These are phyloP conservation scores for Bipolaris cookei DNA, from an alignment of 2,329 filamentous ascomycete species.

Conservation along the genomic window DNA sequence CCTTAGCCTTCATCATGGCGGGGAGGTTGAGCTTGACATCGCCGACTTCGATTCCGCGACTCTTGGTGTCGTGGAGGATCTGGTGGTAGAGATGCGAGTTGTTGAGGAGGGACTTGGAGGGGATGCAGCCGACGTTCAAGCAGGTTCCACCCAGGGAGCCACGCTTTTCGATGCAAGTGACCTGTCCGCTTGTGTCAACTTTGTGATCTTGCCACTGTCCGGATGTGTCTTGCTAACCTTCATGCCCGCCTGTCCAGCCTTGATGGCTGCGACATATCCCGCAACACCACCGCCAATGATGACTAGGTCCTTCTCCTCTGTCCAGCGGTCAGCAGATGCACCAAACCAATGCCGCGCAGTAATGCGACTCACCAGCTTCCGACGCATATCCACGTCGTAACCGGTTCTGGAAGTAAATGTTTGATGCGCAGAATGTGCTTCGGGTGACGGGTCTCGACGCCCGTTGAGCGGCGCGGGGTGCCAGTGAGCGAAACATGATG, in stretches of 20 bases:
- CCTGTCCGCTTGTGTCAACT: conserved; percentile 60
- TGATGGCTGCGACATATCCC: conserved; percentile 98
- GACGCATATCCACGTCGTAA: conserved; percentile 64
- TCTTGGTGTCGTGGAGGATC: conserved; percentile 95
- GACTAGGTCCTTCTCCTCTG: conserved; percentile 94
- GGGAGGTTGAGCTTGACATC: conserved; percentile 95
- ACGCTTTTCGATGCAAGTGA: conserved; percentile 98
- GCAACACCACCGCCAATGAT: conserved; percentile 98
- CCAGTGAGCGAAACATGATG: conserved; percentile 60
- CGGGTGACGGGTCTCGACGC: conserved; percentile 45
- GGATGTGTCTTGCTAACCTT: conserved; percentile 66
- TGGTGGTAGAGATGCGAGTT: conserved; percentile 99
- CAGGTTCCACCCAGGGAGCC: conserved; percentile 94
- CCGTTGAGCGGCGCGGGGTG: conserved; percentile 59
- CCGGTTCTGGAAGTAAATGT: conserved; percentile 57
- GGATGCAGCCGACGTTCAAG: conserved; percentile 98
- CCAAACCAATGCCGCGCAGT: conserved; percentile 22
- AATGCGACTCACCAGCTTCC: conserved; percentile 55
- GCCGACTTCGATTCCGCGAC: conserved; percentile 94
- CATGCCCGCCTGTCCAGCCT: conserved; percentile 94
- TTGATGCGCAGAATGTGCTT: conserved; percentile 50
- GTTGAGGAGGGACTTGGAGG: conserved; percentile 98
- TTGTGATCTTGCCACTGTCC: conserved; percentile 1
- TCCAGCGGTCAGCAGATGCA: conserved; percentile 44
- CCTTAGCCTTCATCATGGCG: conserved; percentile 99